Percentiles rank a stretch among this genome's conserved stretches.
Evolutionary conservation across 75 land plant species (phyloP).

Genomic region (Pinus tabuliformis): DNA sequence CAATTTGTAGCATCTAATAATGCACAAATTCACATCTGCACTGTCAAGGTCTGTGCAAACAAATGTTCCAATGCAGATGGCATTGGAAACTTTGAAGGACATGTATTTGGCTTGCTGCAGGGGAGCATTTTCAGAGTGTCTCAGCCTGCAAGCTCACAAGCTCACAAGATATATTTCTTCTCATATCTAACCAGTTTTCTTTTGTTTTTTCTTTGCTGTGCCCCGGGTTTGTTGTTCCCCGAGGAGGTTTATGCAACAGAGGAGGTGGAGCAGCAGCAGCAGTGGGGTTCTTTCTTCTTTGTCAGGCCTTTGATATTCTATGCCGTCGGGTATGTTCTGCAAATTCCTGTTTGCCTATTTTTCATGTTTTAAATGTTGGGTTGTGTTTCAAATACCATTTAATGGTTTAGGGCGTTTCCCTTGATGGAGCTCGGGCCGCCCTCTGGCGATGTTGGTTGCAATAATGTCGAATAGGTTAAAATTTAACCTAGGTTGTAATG

Average conservation of each 20-base stretch:
- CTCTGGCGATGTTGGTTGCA: neutral
- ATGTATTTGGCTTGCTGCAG: too few species aligned
- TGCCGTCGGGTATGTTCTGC: constrained; percentile 1
- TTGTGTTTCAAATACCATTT: neutral
- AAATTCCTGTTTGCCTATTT: neutral
- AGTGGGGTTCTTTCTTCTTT: neutral
- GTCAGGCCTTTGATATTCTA: neutral
- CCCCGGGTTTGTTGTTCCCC: neutral
- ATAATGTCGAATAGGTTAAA: neutral
- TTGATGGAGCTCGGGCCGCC: neutral
- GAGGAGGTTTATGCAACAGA: too few species aligned
- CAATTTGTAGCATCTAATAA: too few species aligned
- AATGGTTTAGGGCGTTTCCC: neutral
- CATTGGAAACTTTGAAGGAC: too few species aligned
- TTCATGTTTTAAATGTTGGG: neutral
- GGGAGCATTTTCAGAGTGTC: too few species aligned
- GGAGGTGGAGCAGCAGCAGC: too few species aligned
- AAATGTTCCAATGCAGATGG: too few species aligned
- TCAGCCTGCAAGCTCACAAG: too few species aligned
- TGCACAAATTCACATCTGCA: too few species aligned
- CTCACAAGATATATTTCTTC: too few species aligned
- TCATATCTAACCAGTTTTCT: neutral
- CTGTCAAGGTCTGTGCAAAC: too few species aligned
- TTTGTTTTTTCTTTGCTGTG: neutral
- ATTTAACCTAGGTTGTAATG: neutral